These are phyloP conservation scores for Colletotrichum scovillei DNA, from an alignment of 2,329 filamentous ascomycete genomes.

Conservation along the genomic window DNA sequence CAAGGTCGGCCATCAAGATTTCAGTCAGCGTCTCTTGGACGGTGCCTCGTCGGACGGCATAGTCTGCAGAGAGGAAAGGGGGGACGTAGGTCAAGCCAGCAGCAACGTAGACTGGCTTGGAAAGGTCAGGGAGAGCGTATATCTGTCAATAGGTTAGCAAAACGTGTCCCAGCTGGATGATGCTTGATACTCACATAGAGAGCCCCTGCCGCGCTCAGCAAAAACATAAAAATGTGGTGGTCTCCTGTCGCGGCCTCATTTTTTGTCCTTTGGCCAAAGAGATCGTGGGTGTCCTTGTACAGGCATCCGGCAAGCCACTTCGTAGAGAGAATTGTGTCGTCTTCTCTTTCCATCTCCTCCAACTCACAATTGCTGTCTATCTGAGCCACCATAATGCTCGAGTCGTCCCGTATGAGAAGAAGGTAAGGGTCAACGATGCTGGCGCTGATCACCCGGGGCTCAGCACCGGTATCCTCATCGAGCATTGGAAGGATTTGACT, in stretches of 20 bases:
- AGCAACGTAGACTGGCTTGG: slow-evolving; percentile 77
- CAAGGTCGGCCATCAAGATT: slow-evolving; percentile 85
- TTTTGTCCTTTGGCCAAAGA: slow-evolving; percentile 59
- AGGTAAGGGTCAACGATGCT: slow-evolving; percentile 91
- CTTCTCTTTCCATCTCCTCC: slow-evolving; percentile 79
- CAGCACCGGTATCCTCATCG: slow-evolving; percentile 87
- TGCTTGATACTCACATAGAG: slow-evolving; percentile 70
- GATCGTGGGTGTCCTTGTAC: slow-evolving; percentile 74
- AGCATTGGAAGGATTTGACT: slow-evolving; percentile 93
- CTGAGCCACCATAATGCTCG: slow-evolving; percentile 81
- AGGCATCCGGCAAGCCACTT: slow-evolving; percentile 89
- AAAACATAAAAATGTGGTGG: slow-evolving; percentile 76
- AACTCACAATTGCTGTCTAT: slow-evolving; percentile 86
- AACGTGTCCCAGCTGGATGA: not conserved
- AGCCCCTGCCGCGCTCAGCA: slow-evolving; percentile 80
- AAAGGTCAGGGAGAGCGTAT: slow-evolving; percentile 80
- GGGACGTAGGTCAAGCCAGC: slow-evolving; percentile 84
- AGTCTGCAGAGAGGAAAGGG: slow-evolving; percentile 78
- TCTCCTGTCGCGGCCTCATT: slow-evolving; percentile 52
- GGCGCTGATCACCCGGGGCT: slow-evolving; percentile 81
- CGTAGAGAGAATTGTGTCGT: slow-evolving; percentile 64
- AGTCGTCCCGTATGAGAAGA: slow-evolving; percentile 85
- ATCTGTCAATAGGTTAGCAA: slow-evolving; percentile 62
- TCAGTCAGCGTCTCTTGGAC: slow-evolving; percentile 81
- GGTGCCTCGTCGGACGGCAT: slow-evolving; percentile 75